Base-by-base conservation (phyloP, 352 stramenopile genomes). In the Phytophthora brassicae region DNA sequence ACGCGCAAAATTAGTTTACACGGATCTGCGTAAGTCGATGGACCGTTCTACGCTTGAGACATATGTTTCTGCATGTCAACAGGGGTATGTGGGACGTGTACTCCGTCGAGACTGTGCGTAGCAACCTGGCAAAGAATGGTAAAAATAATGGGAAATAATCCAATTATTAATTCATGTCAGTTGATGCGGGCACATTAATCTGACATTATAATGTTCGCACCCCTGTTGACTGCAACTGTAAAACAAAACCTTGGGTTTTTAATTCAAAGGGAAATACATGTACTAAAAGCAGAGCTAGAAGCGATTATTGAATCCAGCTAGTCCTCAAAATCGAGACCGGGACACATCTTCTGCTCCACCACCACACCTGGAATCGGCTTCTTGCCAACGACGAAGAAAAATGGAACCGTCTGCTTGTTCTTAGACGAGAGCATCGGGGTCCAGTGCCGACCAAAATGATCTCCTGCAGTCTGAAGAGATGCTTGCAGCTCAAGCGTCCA, bases 371-470 rank as follows among this genome's bases (percentile, higher is more conserved):
- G 66, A 47, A 72, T 69, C 5, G 68, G 64, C 19, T 76, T 76
- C 44, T 73, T 73, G 35, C 64, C 68, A 6, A 67, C 36, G 17
- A 76, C 35, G 48, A 67, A 76, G 45, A 60, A 70, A 8, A 63
- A 57, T 11, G 64, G 68, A 16, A 64, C 29, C 6, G 23, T 35
- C 14, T 64, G 39, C 12, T 70, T 66, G 28, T 14, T 64, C 42
- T 60, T 59, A 6, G 41, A 24, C 1, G 66, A 43, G 16, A 64
- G 20, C 6, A 82, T 57, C 1, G 72, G 64, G n/a, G 60, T 64
- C 73, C 74, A 87, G 23, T 69, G 39, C 2, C 75, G 72, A 16
- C 73, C 75, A 52, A 77, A 87, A 20, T 86, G 60, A 7, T 75
- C 57, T 2, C 44, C 60, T 22, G 64, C 43, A 29, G 51, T 49